Base-by-base conservation (phyloP, 177 flowering plant species). In the Vitis hybrid region DNA sequence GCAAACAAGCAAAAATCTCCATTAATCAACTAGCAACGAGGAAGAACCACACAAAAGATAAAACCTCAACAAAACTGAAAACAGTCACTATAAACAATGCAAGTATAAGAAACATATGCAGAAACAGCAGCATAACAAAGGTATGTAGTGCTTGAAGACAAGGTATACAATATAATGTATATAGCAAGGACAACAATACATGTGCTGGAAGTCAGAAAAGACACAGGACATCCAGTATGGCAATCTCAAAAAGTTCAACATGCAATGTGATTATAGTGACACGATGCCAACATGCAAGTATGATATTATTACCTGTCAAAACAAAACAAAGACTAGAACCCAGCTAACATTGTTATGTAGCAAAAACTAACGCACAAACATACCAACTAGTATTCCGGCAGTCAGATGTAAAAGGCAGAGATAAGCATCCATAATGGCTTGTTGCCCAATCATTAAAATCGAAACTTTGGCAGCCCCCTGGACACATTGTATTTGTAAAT, bases 391-490 rank as follows among this genome's bases (percentile, higher is more conserved):
- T 59, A 94, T 92, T 63, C 98, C 98, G 41, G 97, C 97, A 56
- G 97, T 93, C 73, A 95, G 82, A 87, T 95, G 99, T 76, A 95
- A 65, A 77, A 95, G 97, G 78, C 99, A 95, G 67, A 95, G 89
- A 84, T 95, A 95, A 61, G 99, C 94, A 87, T 95, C 99, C 92
- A 95, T 89, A 63, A 95, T 95, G 54, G 97, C 97, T 75, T 95
- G 99, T 73, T 95, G 99, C 64, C 99, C 99, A 65, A 93, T 89
- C 93, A 87, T 86, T 71, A 87, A 55, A 71, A 95, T 85, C 52
- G 99, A 95, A 74, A 95, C 96, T 84, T 95, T 93, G 72, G 98
- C 97, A 79, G 99, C 96, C 15, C 99, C 99, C 99, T 95, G 81
- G 41, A 35, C 5, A 7, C 41, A 35, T 35, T 5, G 41, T 24